Base-by-base conservation (phyloP, 1,139 yeast species). In the Saccharomyces uvarum region DNA sequence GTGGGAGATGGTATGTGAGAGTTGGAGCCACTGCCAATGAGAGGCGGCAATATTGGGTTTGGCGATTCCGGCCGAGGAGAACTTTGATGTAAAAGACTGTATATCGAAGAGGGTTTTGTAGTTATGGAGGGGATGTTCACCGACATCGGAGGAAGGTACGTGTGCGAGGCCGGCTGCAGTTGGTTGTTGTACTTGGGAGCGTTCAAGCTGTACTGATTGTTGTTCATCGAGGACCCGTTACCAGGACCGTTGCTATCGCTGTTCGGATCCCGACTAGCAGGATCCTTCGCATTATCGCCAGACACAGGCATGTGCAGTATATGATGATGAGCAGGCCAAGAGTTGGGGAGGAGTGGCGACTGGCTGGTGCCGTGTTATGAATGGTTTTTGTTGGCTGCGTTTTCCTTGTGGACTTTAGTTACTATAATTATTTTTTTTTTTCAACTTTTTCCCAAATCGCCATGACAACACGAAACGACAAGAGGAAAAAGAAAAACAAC, bases 401-500 rank as follows among this genome's bases (percentile, higher is more conserved):
- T 33, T 24, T 38, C 44, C 24, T 38, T 38, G 44, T 9, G 11
- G 26, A 38, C 19, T 38, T 14, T 24, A 38, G 6, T 19, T 9
- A 19, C 24, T 38, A 16, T 21, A 16, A 16, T 33, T 38, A 16
- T 33, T 38, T 38, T 38, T 38, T 24, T 38, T 38, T 38, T 38
- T 38, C 44, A 38, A 38, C 44, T 38, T 38, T 38, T 38, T 38
- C 44, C 44, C 44, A 38, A 38, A 38, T 38, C 44, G 44, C 44
- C 44, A 38, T 38, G 44, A 38, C 44, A 38, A 38, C 44, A 38
- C 44, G 44, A 38, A 38, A 38, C 44, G 44, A 38, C n/a, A 38
- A 33, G 9, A 33, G 26, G 24, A 38, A 16, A 38, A 38, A 38
- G 21, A 38, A 11, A 28, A 28, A 28, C 31, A 28, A 11, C 31